Conservation (phyloP, 768 basidiomycete genomes). For the Pleurotus eryngii region DNA sequence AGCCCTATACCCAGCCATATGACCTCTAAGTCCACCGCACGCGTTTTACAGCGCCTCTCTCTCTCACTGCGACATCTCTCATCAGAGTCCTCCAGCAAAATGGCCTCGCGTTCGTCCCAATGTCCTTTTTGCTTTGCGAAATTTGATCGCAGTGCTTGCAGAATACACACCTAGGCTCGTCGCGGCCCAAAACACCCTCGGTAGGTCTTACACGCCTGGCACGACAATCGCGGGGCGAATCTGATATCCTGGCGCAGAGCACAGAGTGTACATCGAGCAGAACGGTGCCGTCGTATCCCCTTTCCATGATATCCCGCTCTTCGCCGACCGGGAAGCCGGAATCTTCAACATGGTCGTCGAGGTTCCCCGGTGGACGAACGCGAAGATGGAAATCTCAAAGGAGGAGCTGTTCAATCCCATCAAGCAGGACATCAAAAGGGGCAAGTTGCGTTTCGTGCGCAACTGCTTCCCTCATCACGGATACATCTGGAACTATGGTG, state of each 20-base stretch:
- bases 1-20: slow-evolving; percentile 29
- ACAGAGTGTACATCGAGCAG: slow-evolving; percentile 93
- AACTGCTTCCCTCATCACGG: slow-evolving; percentile 99
- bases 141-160: slow-evolving; percentile 23
- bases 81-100: slow-evolving; percentile 31
- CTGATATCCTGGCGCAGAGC: slow-evolving; percentile 54
- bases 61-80: slow-evolving; percentile 63
- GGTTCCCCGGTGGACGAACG: slow-evolving; percentile 99
- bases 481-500: slow-evolving; percentile 99
- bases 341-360: slow-evolving; percentile 99
- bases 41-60: slow-evolving; percentile 50
- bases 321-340: slow-evolving; percentile 91
- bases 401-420: slow-evolving; percentile 99
- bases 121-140: slow-evolving; percentile 14
- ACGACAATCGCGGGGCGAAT: slow-evolving; percentile 14
- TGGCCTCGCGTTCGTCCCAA: slow-evolving; percentile 51
- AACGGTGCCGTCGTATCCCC: slow-evolving; percentile 79
- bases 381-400: slow-evolving; percentile 99
- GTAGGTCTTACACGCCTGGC: slow-evolving; percentile 38
- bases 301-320: slow-evolving; percentile 97
- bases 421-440: slow-evolving; percentile 99
- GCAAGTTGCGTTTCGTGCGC: slow-evolving; percentile 92
- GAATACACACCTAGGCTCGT: slow-evolving; percentile 76
- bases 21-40: slow-evolving; percentile 30
- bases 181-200: slow-evolving; percentile 90